Evolutionary conservation across 768 basidiomycete species (phyloP).

Genomic region (Rhodosporidiobolus sp.): DNA sequence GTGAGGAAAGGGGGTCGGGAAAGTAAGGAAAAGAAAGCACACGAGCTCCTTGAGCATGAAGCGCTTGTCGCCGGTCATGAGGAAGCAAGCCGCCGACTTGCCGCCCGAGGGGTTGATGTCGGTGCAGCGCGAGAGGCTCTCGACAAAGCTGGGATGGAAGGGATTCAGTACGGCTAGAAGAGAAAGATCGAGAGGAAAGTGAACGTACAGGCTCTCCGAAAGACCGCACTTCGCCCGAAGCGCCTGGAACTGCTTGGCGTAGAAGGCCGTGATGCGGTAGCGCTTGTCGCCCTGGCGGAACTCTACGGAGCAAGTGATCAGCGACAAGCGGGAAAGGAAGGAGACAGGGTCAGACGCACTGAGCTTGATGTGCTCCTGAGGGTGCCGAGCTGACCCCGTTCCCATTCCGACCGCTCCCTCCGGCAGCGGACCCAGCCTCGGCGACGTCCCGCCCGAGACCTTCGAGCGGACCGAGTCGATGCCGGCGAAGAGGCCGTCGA

Average conservation of each 20-base stretch:
- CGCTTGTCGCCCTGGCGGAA: conserved; percentile 24
- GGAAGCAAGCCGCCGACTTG: conserved; percentile 90
- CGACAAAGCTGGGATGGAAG: conserved; percentile 87
- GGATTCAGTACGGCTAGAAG: neutral
- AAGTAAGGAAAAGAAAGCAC: conserved; percentile 79
- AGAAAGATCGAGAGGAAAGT: too few relatives aligned
- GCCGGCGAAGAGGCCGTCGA: conserved; percentile 10
- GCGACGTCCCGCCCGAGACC: neutral
- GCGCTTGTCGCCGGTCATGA: conserved; percentile 91
- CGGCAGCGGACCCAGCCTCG: conserved; percentile 5
- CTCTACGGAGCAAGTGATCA: neutral
- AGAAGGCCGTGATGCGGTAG: conserved; percentile 27
- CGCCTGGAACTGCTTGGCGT: conserved; percentile 86
- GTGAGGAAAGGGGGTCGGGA: conserved; percentile 90
- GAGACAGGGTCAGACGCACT: conserved; percentile 2
- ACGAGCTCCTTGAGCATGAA: conserved; percentile 97
- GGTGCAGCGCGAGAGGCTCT: conserved; percentile 83
- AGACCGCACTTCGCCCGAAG: conserved; percentile 76
- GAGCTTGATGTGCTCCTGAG: conserved; percentile 34
- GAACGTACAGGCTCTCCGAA: conserved; percentile 17
- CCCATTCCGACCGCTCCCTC: neutral
- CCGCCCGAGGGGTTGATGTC: conserved; percentile 93
- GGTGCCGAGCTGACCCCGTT: neutral
- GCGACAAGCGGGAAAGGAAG: neutral
- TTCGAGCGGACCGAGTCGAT: conserved; percentile 12